These are phyloP conservation scores for Tarenaya hassleriana DNA, from an alignment of 345 rosid species.

Conservation along the genomic window DNA sequence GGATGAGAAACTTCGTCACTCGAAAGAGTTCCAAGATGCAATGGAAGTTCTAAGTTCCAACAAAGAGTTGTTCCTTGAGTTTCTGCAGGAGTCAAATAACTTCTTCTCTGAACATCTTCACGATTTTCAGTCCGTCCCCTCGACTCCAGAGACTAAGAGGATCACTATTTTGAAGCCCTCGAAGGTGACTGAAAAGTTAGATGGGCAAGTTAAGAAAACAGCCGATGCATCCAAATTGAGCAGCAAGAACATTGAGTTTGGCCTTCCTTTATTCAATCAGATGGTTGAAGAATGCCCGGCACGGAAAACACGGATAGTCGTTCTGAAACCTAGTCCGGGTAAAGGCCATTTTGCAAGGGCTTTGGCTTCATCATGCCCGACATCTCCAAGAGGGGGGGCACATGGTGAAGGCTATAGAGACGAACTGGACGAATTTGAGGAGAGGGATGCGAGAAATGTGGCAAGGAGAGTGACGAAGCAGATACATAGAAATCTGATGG, in stretches of 20 bases:
- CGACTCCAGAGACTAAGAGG: conserved; percentile 49
- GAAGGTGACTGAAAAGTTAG: conserved; percentile 39
- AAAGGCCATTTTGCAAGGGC: conserved; percentile 39
- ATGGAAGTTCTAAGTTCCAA: conserved; percentile 72
- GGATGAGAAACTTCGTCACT: conserved; percentile 72
- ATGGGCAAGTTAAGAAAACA: conserved; percentile 30
- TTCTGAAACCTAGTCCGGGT: conserved; percentile 68
- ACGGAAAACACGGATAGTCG: conserved; percentile 65
- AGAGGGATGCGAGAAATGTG: too few relatives aligned
- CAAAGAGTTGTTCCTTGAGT: conserved; percentile 68
- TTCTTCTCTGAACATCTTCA: conserved; percentile 49
- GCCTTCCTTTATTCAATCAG: conserved; percentile 30
- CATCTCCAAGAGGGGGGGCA: conserved; percentile 31
- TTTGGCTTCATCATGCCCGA: conserved; percentile 37
- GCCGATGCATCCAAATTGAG: conserved; percentile 36
- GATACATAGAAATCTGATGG: too few relatives aligned
- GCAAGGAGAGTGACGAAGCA: too few relatives aligned
- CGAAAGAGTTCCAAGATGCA: conserved; percentile 82
- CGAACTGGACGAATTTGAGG: conserved; percentile 25
- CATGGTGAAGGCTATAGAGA: conserved; percentile 30
- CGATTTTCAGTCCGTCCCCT: conserved; percentile 42
- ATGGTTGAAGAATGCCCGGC: conserved; percentile 43
- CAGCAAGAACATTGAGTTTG: conserved; percentile 27
- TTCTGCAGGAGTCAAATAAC: conserved; percentile 74
- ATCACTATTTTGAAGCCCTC: conserved; percentile 84